Percentiles rank a stretch among this genome's conserved stretches.
Evolutionary conservation across 1,139 yeast genomes (phyloP).

Genomic region (Zhuliangozyma blackwelliae): DNA sequence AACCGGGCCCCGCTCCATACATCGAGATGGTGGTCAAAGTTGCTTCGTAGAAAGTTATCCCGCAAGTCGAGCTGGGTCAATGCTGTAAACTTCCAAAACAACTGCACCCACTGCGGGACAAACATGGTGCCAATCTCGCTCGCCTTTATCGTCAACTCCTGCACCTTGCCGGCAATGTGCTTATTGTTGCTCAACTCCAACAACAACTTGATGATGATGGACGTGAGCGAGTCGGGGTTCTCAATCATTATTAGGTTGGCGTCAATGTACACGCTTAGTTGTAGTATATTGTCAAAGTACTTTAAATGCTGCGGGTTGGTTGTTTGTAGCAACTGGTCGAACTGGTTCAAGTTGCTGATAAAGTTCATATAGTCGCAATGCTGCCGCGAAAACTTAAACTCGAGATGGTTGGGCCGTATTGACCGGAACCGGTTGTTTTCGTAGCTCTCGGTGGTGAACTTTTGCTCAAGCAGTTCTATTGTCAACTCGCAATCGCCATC

Average conservation of each 20-base stretch:
- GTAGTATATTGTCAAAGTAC: conserved; percentile 19
- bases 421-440: conserved; percentile 14
- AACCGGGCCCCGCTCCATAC: conserved; percentile 23
- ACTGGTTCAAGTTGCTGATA: conserved; percentile 20
- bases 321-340: conserved; percentile 19
- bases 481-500: conserved; percentile 10
- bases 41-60: conserved; percentile 23
- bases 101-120: conserved; percentile 29
- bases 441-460: conserved; percentile 4
- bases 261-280: conserved; percentile 22
- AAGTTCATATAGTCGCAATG: conserved; percentile 27
- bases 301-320: conserved; percentile 5
- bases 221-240: conserved; percentile 12
- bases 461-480: conserved; percentile 8
- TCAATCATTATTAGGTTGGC: conserved; percentile 21
- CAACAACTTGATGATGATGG: conserved; percentile 11
- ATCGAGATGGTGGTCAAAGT: conserved; percentile 16
- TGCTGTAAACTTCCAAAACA: conserved; percentile 23
- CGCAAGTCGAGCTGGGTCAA: conserved; percentile 22
- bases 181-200: conserved; percentile 8
- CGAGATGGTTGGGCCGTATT: conserved; percentile 23
- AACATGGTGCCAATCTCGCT: conserved; percentile 38
- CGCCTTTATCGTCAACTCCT: conserved; percentile 21
- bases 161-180: conserved; percentile 17
- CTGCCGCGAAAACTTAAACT: conserved; percentile 24